Conservation (phyloP, 73 alveolate species). For the Halteria grandinella region DNA sequence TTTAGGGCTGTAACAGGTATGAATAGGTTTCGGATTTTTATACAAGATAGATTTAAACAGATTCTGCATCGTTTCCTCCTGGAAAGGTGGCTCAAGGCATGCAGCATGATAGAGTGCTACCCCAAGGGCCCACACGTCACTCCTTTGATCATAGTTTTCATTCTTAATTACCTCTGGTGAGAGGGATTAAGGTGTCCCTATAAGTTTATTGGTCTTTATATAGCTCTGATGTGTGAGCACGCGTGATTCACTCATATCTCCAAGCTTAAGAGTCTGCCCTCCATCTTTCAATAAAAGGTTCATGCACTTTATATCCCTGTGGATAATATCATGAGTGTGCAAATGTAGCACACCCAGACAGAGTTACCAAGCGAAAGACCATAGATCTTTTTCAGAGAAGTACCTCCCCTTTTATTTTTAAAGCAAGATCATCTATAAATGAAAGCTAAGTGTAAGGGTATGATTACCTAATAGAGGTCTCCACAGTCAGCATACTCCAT, state of each 20-base stretch:
- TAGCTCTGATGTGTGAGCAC: slow-evolving; percentile 35
- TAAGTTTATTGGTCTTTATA: slow-evolving; percentile 30
- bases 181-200: slow-evolving; percentile 63
- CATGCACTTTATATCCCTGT: slow-evolving; percentile 64
- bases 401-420: slow-evolving; percentile 45
- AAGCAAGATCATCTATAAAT: not conserved
- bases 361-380: slow-evolving; percentile 68
- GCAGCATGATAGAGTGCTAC: slow-evolving; percentile 62
- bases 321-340: slow-evolving; percentile 65
- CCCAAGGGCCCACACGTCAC: slow-evolving; percentile 70
- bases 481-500: slow-evolving; percentile 82
- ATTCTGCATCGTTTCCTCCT: slow-evolving; percentile 29
- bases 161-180: slow-evolving; percentile 69
- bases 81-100: slow-evolving; percentile 64
- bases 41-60: slow-evolving; percentile 50
- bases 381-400: slow-evolving; percentile 63
- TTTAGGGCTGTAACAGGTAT: slow-evolving; percentile 22
- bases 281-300: slow-evolving; percentile 38
- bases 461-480: slow-evolving; percentile 49
- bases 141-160: slow-evolving; percentile 60
- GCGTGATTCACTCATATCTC: slow-evolving; percentile 64
- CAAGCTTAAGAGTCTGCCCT: slow-evolving; percentile 34
- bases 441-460: not conserved
- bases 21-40: slow-evolving; percentile 61
- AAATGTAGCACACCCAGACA: slow-evolving; percentile 51